Evolutionary conservation across 163 green algal genomes (phyloP).

Genomic region (Prototheca wickerhamii): DNA sequence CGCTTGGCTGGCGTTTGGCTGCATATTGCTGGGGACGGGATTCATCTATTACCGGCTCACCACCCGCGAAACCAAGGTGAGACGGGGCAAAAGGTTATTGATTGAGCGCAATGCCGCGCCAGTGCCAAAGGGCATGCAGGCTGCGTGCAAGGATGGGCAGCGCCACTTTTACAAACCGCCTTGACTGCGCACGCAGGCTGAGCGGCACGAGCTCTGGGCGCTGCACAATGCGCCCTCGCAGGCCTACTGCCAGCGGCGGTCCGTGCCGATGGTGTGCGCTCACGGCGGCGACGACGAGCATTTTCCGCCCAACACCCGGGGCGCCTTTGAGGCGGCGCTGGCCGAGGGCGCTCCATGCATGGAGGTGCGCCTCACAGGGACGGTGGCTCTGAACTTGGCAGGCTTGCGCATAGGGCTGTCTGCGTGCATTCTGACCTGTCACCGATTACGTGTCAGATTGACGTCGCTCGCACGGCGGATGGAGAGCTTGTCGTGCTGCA

Average conservation of each 20-base stretch:
- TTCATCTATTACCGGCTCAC: no score
- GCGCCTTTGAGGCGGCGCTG: constrained; percentile 37
- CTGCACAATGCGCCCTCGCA: constrained; percentile 7
- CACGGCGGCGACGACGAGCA: constrained; percentile 42
- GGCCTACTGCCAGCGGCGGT: constrained; percentile 9
- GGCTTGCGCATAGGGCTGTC: neutral
- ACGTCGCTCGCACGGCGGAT: constrained; percentile 44
- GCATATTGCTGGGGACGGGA: no score
- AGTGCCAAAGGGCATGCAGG: no score
- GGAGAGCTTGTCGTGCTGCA: constrained; percentile 46
- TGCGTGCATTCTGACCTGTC: no score
- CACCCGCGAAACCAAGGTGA: no score
- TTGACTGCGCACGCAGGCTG: no score
- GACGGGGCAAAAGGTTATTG: no score
- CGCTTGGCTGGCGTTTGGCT: no score
- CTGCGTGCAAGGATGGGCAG: no score
- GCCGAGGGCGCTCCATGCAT: constrained; percentile 35
- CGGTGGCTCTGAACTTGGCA: neutral
- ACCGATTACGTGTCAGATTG: no score
- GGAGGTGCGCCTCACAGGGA: constrained; percentile 17
- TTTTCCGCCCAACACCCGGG: constrained; percentile 39
- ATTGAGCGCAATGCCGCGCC: no score
- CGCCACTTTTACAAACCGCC: no score
- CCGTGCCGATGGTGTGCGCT: constrained; percentile 41
- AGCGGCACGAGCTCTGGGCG: constrained; percentile 1